Evolutionary conservation across 2,329 filamentous ascomycete genomes (phyloP), one percentile per base, ranked within the genome.

Genomic region (Sarocladium oryzae): DNA sequence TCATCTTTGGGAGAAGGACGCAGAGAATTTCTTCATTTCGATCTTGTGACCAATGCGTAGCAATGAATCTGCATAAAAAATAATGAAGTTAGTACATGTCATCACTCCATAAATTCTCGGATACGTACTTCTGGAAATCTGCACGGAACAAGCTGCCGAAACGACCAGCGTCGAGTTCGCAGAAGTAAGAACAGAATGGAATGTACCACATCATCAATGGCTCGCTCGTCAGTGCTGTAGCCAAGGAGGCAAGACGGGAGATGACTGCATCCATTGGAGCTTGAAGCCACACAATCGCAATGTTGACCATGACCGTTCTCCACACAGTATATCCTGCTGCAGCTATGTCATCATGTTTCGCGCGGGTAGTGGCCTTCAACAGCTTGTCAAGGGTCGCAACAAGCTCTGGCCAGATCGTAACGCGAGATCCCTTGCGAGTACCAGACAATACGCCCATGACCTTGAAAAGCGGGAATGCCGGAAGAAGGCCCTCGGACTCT

Each of bases 241-340:
- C 79, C 41, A 95, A 75, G 3, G 80, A 68, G 15, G 80, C 77
- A 52, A 91, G 78, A 33, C 81, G 78, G 1, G 88, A 81, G 37
- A 95, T 83, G 32, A 95, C 71, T 6, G 85, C 78, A 59, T 95
- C 88, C 63, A 96, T 83, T 1, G 91, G 84, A 5, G 89, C 86
- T 57, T 83, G 78, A 57, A 89, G 84, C 64, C 95, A 82, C 2
- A 85, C 72, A 52, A 91, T 82, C 16, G 88, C 76, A 53, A 74
- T 67, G 55, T 76, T 82, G 50, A 78, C 69, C n/a, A 85, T 68
- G 7, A 84, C 59, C 43, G 71, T 70, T 46, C 74, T 74, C 82
- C 82, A 86, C n/a, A 84, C 60, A 28, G 71, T 61, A 4, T 65
- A 59, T 20, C 43, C 43, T 23, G 68, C 60, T 15, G 73, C 58